These are phyloP conservation scores for Flaveria floridana DNA, from an alignment of 140 eudicot genomes.

Conservation along the genomic window DNA sequence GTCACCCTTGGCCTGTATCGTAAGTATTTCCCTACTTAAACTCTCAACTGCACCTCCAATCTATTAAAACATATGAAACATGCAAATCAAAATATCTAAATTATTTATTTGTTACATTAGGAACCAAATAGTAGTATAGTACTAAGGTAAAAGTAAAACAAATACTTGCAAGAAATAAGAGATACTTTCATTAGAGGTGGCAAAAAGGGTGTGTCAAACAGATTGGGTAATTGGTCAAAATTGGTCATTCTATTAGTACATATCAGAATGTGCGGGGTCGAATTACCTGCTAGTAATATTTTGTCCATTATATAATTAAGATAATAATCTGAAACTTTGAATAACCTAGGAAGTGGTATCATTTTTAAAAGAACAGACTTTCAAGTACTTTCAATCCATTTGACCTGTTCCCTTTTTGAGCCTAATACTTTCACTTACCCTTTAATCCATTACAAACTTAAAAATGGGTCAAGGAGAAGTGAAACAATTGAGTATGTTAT, in stretches of 20 bases:
- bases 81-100: background rate
- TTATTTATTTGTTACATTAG: background rate
- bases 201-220: background rate
- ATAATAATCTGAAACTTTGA: background rate
- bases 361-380: background rate
- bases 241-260: background rate
- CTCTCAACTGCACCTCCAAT: constrained; percentile 74
- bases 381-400: background rate
- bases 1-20: constrained; percentile 88
- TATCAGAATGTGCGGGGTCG: background rate
- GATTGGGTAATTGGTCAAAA: background rate
- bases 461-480: background rate
- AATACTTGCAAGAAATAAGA: background rate
- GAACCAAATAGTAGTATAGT: background rate
- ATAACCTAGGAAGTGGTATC: background rate
- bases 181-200: constrained; percentile 8
- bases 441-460: background rate
- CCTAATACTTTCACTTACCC: background rate
- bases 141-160: background rate
- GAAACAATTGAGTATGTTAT: background rate
- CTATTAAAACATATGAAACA: constrained; percentile 36
- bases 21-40: constrained; percentile 80
- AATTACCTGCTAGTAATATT: background rate
- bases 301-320: background rate
- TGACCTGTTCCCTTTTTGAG: background rate